Base-by-base conservation (phyloP, 192 early-diverging fungal species). In the Coemansia sp. region DNA sequence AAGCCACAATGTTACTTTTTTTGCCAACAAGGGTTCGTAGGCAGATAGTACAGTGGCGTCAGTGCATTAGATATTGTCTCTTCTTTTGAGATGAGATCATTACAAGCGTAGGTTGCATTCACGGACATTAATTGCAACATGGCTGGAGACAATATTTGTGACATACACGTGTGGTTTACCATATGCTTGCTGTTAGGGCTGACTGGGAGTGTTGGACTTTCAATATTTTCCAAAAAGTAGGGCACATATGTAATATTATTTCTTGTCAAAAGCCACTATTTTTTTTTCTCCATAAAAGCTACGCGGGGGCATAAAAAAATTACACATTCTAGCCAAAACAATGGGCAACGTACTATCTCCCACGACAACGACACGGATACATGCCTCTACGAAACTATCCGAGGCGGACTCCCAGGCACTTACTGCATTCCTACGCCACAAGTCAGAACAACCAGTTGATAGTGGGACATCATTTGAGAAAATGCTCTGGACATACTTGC, bases 271-370 rank as follows among this genome's bases (percentile, higher is more conserved):
- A 30, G 29, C 29, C 53, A 34, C 53, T 56, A 34, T 27, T 27
- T 27, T 27, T 27, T 24, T 16, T 56, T 16, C 15, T 56, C 40
- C 15, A 34, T 30, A n/a, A 2, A 49, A 11, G 18, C 45, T 24
- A 49, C 45, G 18, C 7, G 18, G 27, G 24, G 27, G 27, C 27
- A 27, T 27, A 9, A 7, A 22, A 9, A 20, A 49, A 49, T 18
- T 18, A 49, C 9, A 20, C 2, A 22, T 37, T 37, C 6, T 7
- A 37, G 8, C 0, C 27, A 15, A 35, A 35, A 59, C 37, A 59
- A 59, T 59, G 58, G 58, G 58, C 35, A 59, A 59, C 58, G 9
- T 39, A 59, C 18, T 59, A 11, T 59, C 58, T 20, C 35, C 58
- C 58, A 59, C 58, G n/a, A 39, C 35, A 22, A 38, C 16, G 8